A percentile compares a stretch with the other conserved stretches of the same genome.
Evolutionary conservation across 805 yeast genomes (phyloP).

Genomic region (Teunomyces lycoperdinae): DNA sequence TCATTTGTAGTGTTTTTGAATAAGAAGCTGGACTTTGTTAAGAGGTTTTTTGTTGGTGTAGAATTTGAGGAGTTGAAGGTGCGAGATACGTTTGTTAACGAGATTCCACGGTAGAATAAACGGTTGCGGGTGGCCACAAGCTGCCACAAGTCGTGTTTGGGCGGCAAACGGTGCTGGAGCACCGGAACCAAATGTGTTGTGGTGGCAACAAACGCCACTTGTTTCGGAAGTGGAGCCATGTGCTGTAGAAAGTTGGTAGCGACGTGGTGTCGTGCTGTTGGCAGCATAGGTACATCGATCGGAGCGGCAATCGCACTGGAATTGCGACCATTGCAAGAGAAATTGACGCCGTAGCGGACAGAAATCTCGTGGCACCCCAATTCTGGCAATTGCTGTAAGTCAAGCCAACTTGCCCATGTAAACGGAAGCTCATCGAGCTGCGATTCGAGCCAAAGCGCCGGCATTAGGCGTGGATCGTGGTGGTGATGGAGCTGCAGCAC

Average conservation of each 20-base stretch:
- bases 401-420: conserved; percentile 28
- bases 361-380: background rate
- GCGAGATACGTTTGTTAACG: too few relatives aligned
- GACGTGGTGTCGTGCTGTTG: too few relatives aligned
- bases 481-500: background rate
- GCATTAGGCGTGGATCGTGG: conserved; percentile 31
- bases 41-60: background rate
- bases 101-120: too few relatives aligned
- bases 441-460: conserved; percentile 20
- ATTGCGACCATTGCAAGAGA: background rate
- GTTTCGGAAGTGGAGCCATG: too few relatives aligned
- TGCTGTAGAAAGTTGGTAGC: too few relatives aligned
- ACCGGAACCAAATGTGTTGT: too few relatives aligned
- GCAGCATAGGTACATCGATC: background rate
- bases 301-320: background rate
- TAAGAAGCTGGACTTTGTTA: background rate
- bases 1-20: background rate
- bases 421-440: conserved; percentile 23
- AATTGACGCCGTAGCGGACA: background rate
- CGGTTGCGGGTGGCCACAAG: too few relatives aligned
- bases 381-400: background rate
- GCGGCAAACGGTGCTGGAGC: too few relatives aligned
- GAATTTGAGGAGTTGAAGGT: background rate
- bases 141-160: too few relatives aligned
- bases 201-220: too few relatives aligned